Conservation (phyloP, 352 stramenopile species). For the Globisporangium paroecandrum region DNA sequence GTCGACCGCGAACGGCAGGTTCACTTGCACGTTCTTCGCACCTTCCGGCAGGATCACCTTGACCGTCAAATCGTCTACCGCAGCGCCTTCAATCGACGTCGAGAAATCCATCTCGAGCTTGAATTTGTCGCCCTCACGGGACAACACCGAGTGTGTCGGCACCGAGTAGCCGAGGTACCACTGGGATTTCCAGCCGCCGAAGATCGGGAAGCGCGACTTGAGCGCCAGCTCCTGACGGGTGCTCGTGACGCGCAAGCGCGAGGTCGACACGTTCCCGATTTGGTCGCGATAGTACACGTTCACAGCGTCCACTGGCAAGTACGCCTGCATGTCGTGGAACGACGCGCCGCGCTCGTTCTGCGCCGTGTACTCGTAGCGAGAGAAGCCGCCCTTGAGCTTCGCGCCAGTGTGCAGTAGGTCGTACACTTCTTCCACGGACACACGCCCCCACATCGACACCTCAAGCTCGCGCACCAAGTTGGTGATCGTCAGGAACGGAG, state of each 20-base stretch:
- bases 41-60: conserved; percentile 88
- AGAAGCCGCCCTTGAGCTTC: conserved; percentile 83
- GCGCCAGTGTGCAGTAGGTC: conserved; percentile 84
- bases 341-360: conserved; percentile 62
- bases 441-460: conserved; percentile 88
- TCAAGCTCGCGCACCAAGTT: conserved; percentile 85
- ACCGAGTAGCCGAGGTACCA: conserved; percentile 89
- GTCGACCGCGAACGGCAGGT: conserved; percentile 73
- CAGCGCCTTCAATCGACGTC: conserved; percentile 71
- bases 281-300: conserved; percentile 91
- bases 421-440: conserved; percentile 87
- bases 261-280: conserved; percentile 90
- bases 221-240: conserved; percentile 73
- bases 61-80: conserved; percentile 81
- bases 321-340: conserved; percentile 70
- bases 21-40: conserved; percentile 71
- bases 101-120: conserved; percentile 86
- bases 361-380: conserved; percentile 80
- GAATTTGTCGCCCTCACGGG: conserved; percentile 59
- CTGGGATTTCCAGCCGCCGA: conserved; percentile 88
- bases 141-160: conserved; percentile 75
- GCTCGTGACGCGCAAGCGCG: conserved; percentile 47
- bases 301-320: conserved; percentile 69
- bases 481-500: conserved; percentile 83
- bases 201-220: conserved; percentile 83